Base-by-base conservation (phyloP, 2,329 filamentous ascomycete genomes). In the Stagonosporopsis rhizophila region DNA sequence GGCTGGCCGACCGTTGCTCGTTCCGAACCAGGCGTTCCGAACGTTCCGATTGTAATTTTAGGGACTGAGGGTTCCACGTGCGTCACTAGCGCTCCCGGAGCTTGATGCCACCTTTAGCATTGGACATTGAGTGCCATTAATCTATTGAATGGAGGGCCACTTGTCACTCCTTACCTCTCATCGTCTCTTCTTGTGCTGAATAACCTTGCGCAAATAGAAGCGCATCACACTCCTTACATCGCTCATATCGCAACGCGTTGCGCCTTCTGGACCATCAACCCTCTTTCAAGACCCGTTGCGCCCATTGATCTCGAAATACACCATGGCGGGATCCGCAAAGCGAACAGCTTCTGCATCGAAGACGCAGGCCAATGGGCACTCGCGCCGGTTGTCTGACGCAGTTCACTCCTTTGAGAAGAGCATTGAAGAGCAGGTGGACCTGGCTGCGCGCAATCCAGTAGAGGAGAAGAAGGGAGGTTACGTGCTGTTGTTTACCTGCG, bases 401-500 rank as follows among this genome's bases (percentile, higher is more conserved):
- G 60, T 69, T 4, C 67, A 72, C 44, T 66, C 58, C 11, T 58
- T 72, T 23, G 70, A 75, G 52, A 64, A 68, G 53, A 66, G 66
- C 55, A 58, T 74, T 23, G 72, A 72, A 41, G 61, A 72, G 40
- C 66, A 68, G 40, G 70, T 69, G 3, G 67, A 73, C 44, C 51
- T 69, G 14, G 65, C 66, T 49, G 73, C 72, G 52, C 62, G 72
- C 17, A 67, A 74, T 46, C 71, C 71, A 2, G 59, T 62, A 37
- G 70, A 74, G 60, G 70, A 74, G 61, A 75, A 70, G 56, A 66
- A 76, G 59, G 68, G 88, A 8, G 90, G 91, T 4, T 74, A 91
- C 27, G 72, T 89, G 69, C 90, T 96, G 76, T 85, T 97, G 52
- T 78, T 93, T 44, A 85, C 96, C 59, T 94, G 93, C 63, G 92